A percentile compares a stretch with the other conserved stretches of the same genome.
Conservation (phyloP, 177 flowering plant genomes). For the Telopea speciosissima region DNA sequence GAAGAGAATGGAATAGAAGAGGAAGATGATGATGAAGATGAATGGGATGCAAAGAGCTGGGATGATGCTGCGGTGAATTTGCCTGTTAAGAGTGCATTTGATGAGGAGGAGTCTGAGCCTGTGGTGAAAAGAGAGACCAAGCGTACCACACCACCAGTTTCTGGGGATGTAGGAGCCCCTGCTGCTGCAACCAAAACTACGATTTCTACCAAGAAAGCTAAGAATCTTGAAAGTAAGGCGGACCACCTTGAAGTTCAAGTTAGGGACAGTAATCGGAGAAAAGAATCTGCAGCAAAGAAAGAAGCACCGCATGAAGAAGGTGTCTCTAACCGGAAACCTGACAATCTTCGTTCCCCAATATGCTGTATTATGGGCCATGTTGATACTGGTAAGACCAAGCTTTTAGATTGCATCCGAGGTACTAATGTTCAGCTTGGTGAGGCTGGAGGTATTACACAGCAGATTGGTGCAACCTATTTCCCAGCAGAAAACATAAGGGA, state of each 20-base stretch:
- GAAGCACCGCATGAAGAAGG: slow-evolving; percentile 29
- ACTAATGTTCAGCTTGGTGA: slow-evolving; percentile 99
- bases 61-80: slow-evolving; percentile 64
- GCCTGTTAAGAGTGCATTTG: slow-evolving; percentile 66
- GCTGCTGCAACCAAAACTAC: slow-evolving; percentile 18
- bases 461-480: slow-evolving; percentile 99
- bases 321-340: slow-evolving; percentile 34
- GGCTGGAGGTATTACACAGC: slow-evolving; percentile 99
- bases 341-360: slow-evolving; percentile 84
- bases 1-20: slow-evolving; percentile 54
- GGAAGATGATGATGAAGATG: slow-evolving; percentile 66
- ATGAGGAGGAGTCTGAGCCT: slow-evolving; percentile 54
- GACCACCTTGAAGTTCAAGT: slow-evolving; percentile 26
- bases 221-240: slow-evolving; percentile 28
- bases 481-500: slow-evolving; percentile 89
- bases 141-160: slow-evolving; percentile 21
- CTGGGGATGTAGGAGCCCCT: slow-evolving; percentile 20
- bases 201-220: slow-evolving; percentile 25
- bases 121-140: slow-evolving; percentile 48
- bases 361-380: slow-evolving; percentile 99
- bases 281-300: slow-evolving; percentile 28
- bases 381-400: slow-evolving; percentile 97
- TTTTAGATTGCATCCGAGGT: slow-evolving; percentile 92
- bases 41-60: slow-evolving; percentile 99
- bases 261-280: slow-evolving; percentile 24